Percentiles rank a stretch among this genome's conserved stretches.
Evolutionary conservation across 2,329 filamentous ascomycete species (phyloP).

Genomic region (Neophaeococcomyces aloes): DNA sequence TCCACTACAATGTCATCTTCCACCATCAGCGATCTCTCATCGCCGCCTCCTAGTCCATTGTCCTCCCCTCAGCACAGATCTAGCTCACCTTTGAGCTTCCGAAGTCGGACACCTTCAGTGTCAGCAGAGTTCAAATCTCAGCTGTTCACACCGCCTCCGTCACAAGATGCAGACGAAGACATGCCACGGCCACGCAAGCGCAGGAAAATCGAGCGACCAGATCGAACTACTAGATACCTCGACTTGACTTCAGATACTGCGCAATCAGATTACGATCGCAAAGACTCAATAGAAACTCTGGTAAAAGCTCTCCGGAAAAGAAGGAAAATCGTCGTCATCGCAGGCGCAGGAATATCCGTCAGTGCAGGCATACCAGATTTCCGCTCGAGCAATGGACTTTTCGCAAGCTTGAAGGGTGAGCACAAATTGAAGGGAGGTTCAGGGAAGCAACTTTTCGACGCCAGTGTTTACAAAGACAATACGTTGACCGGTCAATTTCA

Average conservation of each 20-base stretch:
- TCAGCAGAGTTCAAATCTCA: conserved; percentile 27
- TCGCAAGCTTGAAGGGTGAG: conserved; percentile 71
- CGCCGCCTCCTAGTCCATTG: conserved; percentile 8
- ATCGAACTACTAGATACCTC: conserved; percentile 72
- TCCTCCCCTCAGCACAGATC: not conserved
- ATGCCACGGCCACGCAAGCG: conserved; percentile 67
- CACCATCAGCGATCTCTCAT: conserved; percentile 16
- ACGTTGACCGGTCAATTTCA: conserved; percentile 83
- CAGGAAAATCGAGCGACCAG: conserved; percentile 51
- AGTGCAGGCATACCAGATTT: conserved; percentile 96
- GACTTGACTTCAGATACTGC: conserved; percentile 45
- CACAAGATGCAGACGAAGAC: conserved; percentile 45
- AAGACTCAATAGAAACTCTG: conserved; percentile 56
- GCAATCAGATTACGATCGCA: conserved; percentile 39
- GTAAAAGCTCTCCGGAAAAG: conserved; percentile 69
- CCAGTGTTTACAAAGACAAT: conserved; percentile 91
- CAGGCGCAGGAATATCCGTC: conserved; percentile 92
- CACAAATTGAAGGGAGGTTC: conserved; percentile 78
- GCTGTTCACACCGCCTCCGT: conserved; percentile 34
- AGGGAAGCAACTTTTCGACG: conserved; percentile 92
- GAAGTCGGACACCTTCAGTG: conserved; percentile 33
- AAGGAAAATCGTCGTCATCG: conserved; percentile 93
- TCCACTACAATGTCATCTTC: conserved; percentile 14
- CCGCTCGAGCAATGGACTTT: conserved; percentile 80
- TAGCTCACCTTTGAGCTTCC: conserved; percentile 38